Percentiles rank a stretch among this genome's conserved stretches.
Evolutionary conservation across 306 rosid genomes (phyloP).

Genomic region (Lathyrus tuberosus): DNA sequence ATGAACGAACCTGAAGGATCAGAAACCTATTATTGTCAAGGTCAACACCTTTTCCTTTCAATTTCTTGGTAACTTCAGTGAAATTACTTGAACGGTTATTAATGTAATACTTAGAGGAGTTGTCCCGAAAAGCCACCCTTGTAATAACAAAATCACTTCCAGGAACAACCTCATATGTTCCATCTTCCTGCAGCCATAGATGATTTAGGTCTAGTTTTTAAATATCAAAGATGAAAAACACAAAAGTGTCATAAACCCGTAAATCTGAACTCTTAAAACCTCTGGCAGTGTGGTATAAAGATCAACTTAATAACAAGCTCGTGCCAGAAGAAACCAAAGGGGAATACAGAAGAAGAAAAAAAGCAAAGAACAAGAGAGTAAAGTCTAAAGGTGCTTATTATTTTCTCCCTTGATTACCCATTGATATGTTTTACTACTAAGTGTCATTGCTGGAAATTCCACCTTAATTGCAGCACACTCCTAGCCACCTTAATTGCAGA

Average conservation of each 20-base stretch:
- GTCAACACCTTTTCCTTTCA: slow-evolving; percentile 97
- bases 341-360: neutral
- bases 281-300: neutral
- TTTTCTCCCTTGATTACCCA: neutral
- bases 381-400: neutral
- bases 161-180: slow-evolving; percentile 69
- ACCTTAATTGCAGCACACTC: neutral
- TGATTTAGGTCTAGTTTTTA: slow-evolving; percentile 6
- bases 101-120: slow-evolving; percentile 88
- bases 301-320: slow-evolving; percentile 9
- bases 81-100: slow-evolving; percentile 84
- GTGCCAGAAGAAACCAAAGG: neutral
- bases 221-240: neutral
- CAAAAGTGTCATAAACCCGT: neutral
- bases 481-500: neutral
- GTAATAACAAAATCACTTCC: slow-evolving; percentile 88
- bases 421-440: slow-evolving; percentile 5
- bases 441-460: neutral
- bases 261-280: slow-evolving; percentile 14
- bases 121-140: slow-evolving; percentile 88
- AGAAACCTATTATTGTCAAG: slow-evolving; percentile 93
- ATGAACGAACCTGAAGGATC: slow-evolving; percentile 81
- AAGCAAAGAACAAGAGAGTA: neutral
- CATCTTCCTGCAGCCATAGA: slow-evolving; percentile 65
- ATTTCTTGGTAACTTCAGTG: slow-evolving; percentile 91